phyloP scores from a whole-genome alignment of 2,329 filamentous ascomycete species.

The Fusarium sp. region DNA sequence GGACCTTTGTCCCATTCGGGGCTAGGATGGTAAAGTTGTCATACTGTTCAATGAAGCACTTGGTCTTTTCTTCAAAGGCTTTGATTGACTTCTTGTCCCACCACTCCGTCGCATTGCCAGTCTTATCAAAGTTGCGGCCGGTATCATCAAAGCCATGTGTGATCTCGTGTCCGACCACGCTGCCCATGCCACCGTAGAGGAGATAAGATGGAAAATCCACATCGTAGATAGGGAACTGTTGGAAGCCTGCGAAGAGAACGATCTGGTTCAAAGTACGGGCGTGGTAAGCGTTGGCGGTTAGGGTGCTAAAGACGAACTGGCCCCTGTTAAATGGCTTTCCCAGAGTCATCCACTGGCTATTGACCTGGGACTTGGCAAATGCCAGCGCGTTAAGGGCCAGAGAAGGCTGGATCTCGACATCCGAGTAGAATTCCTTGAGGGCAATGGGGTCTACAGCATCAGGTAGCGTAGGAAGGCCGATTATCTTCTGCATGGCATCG shows the following conservation, averaged over 20 bases:
- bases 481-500: slow-evolving; percentile 74
- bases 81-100: slow-evolving; percentile 71
- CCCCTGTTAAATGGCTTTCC: slow-evolving; percentile 70
- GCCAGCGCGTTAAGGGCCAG: slow-evolving; percentile 70
- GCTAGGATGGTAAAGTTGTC: slow-evolving; percentile 68
- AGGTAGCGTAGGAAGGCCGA: slow-evolving; percentile 74
- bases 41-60: slow-evolving; percentile 78
- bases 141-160: slow-evolving; percentile 77
- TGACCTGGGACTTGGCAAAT: slow-evolving; percentile 57
- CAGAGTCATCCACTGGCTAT: slow-evolving; percentile 65
- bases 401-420: slow-evolving; percentile 60
- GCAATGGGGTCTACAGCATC: slow-evolving; percentile 68
- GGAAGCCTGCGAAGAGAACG: slow-evolving; percentile 69
- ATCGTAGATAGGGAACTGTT: slow-evolving; percentile 75
- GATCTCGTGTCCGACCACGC: slow-evolving; percentile 75
- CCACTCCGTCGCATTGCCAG: slow-evolving; percentile 74
- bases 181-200: slow-evolving; percentile 74
- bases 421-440: slow-evolving; percentile 67
- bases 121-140: slow-evolving; percentile 72
- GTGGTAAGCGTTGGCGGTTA: slow-evolving; percentile 75
- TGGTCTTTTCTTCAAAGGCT: slow-evolving; percentile 67
- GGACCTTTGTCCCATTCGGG: slow-evolving; percentile 64
- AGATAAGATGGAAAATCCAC: slow-evolving; percentile 71
- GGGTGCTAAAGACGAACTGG: slow-evolving; percentile 69
- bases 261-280: slow-evolving; percentile 74